phyloP scores from a whole-genome alignment of 495 filamentous ascomycete genomes.

The Xylaria palmicola region DNA sequence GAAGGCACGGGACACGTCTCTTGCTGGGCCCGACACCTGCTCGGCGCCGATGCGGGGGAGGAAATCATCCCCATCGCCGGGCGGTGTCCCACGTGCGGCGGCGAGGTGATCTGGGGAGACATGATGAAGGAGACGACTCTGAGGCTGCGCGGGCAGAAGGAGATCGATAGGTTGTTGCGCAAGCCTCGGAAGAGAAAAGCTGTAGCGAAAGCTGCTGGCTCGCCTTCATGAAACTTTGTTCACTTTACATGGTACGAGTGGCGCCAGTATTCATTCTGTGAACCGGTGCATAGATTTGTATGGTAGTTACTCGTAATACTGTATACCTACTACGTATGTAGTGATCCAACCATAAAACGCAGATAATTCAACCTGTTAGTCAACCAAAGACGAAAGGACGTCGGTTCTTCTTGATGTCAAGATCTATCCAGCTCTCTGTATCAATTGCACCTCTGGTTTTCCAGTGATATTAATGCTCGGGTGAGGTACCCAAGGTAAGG shows the following conservation, averaged over 20 bases:
- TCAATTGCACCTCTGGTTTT: no score
- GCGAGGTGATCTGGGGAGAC: slow-evolving; percentile 65
- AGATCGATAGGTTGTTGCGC: slow-evolving; percentile 63
- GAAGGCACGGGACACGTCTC: slow-evolving; percentile 67
- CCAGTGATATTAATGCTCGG: no score
- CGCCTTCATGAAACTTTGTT: not conserved
- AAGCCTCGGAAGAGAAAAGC: slow-evolving; percentile 40
- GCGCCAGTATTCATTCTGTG: not conserved
- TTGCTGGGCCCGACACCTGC: slow-evolving; percentile 70
- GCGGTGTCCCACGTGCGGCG: slow-evolving; percentile 68
- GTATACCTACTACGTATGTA: no score
- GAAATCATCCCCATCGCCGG: slow-evolving; percentile 67
- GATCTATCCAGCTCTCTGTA: no score
- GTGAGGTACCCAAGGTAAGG: no score
- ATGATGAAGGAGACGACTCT: slow-evolving; percentile 81
- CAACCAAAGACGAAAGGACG: no score
- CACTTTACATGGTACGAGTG: no score
- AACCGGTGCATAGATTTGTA: not conserved
- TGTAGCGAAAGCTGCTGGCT: not conserved
- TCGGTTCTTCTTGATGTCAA: no score
- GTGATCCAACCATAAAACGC: no score
- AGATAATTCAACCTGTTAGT: no score
- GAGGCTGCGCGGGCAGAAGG: slow-evolving; percentile 63
- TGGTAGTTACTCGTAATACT: not conserved
- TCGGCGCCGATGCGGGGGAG: slow-evolving; percentile 45